Percentiles rank a stretch among this genome's conserved stretches.
These are phyloP conservation scores for Macrolepiota albuminosa DNA, from an alignment of 768 basidiomycete species.

Conservation along the genomic window DNA sequence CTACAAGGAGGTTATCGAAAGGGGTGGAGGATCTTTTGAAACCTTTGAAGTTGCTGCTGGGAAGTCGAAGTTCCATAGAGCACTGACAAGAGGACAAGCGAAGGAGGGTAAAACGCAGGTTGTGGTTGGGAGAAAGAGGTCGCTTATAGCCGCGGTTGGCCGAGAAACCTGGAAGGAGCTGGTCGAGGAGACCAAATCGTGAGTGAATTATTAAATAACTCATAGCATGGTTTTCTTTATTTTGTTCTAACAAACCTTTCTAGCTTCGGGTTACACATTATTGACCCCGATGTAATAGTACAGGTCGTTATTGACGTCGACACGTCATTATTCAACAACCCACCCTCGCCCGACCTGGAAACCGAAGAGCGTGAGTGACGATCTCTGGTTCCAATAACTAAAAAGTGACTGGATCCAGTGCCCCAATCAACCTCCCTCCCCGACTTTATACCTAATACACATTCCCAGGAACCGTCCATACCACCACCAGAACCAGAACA, in stretches of 20 bases:
- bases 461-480: slow-evolving; percentile 45
- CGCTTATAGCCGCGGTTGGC: slow-evolving; percentile 48
- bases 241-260: not conserved
- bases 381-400: not conserved
- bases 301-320: slow-evolving; percentile 42
- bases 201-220: slow-evolving; percentile 4
- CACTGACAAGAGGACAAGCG: slow-evolving; percentile 46
- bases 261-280: slow-evolving; percentile 39
- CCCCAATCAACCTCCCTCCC: slow-evolving; percentile 34
- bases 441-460: slow-evolving; percentile 47
- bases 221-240: not conserved
- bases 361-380: slow-evolving; percentile 13
- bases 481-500: slow-evolving; percentile 22
- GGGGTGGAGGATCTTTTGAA: slow-evolving; percentile 61
- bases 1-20: slow-evolving; percentile 47
- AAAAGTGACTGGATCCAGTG: slow-evolving; percentile 6
- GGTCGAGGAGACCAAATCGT: slow-evolving; percentile 48
- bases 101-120: slow-evolving; percentile 47
- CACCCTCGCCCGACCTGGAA: slow-evolving; percentile 7
- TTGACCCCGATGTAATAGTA: slow-evolving; percentile 43
- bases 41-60: slow-evolving; percentile 51
- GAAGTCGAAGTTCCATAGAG: slow-evolving; percentile 43
- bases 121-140: slow-evolving; percentile 45
- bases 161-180: slow-evolving; percentile 50
- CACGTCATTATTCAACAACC: slow-evolving; percentile 23